A percentile compares a stretch with the other conserved stretches of the same genome.
Conservation (phyloP, 208 protist genomes). For the Trypanosomatidae sp. region DNA sequence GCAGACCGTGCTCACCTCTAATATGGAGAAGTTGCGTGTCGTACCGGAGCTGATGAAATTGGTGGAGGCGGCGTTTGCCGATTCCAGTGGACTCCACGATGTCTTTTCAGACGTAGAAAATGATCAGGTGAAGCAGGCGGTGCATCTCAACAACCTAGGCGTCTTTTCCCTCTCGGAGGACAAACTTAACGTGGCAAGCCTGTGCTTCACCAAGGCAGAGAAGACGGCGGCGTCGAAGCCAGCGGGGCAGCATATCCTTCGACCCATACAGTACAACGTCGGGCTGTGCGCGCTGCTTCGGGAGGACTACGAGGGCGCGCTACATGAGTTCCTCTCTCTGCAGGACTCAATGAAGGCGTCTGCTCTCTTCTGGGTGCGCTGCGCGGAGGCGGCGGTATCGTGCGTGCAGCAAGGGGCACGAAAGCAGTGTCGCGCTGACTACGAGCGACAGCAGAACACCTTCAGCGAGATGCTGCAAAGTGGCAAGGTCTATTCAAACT, state of each 20-base stretch:
- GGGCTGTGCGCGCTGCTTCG: constrained; percentile 82
- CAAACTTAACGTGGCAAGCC: constrained; percentile 72
- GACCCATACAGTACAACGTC: constrained; percentile 79
- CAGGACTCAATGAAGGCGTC: constrained; percentile 78
- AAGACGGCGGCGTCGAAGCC: constrained; percentile 31
- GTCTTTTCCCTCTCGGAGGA: constrained; percentile 76
- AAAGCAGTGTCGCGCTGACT: constrained; percentile 41
- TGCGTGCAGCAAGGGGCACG: constrained; percentile 44
- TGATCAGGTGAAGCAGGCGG: constrained; percentile 44
- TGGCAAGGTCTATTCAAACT: constrained; percentile 75
- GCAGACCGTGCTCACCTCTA: constrained; percentile 57
- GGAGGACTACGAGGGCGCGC: constrained; percentile 73
- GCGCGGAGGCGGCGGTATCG: constrained; percentile 78
- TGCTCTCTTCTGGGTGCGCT: constrained; percentile 82
- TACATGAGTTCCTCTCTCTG: constrained; percentile 63
- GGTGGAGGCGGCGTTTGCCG: constrained; percentile 64
- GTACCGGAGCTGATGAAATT: constrained; percentile 54
- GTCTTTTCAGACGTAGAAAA: constrained; percentile 47
- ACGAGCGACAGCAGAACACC: constrained; percentile 73
- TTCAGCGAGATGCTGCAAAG: constrained; percentile 64
- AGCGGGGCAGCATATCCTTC: constrained; percentile 34
- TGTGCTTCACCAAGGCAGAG: constrained; percentile 87
- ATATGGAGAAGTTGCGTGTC: constrained; percentile 39
- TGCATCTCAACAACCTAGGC: constrained; percentile 90
- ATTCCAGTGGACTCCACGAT: constrained; percentile 77